A percentile compares a stretch with the other conserved stretches of the same genome.
Evolutionary conservation across 1,284 basidiomycete genomes (phyloP).

Genomic region (Leucoagaricus sp.): DNA sequence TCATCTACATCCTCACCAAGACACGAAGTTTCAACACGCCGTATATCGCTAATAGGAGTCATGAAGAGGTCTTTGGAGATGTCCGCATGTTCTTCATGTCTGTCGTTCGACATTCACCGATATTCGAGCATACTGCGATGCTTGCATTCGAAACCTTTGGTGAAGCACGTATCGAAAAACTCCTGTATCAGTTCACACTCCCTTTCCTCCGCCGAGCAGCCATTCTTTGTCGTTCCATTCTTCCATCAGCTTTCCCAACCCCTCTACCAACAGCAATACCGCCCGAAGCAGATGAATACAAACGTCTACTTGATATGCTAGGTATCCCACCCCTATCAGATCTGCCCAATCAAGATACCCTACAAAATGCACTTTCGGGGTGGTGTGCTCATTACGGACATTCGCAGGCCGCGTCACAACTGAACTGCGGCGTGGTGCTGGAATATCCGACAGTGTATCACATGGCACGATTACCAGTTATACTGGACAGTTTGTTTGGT

Average conservation of each 20-base stretch:
- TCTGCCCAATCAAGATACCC: constrained; percentile 76
- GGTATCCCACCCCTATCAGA: constrained; percentile 78
- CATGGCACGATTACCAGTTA: constrained; percentile 78
- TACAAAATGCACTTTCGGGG: constrained; percentile 80
- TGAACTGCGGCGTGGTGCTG: constrained; percentile 73
- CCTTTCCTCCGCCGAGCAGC: constrained; percentile 93
- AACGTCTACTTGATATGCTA: constrained; percentile 75
- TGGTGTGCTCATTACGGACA: constrained; percentile 85
- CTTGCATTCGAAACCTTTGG: constrained; percentile 77
- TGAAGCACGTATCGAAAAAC: constrained; percentile 80
- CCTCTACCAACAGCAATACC: constrained; percentile 34
- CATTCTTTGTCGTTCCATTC: constrained; percentile 80
- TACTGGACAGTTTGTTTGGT: constrained; percentile 84
- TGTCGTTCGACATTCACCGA: constrained; percentile 76
- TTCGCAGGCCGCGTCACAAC: constrained; percentile 69
- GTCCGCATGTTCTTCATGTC: constrained; percentile 85
- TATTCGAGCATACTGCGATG: constrained; percentile 79
- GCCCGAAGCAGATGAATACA: constrained; percentile 63
- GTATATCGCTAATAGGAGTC: constrained; percentile 44
- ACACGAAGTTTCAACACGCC: constrained; percentile 53
- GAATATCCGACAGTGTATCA: constrained; percentile 90
- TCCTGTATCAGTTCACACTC: constrained; percentile 88
- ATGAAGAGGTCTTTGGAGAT: constrained; percentile 74
- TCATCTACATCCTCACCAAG: constrained; percentile 79
- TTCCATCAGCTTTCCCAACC: constrained; percentile 62